Conservation (phyloP, 108 stramenopile genomes). For the Skeletonema marinoi region DNA sequence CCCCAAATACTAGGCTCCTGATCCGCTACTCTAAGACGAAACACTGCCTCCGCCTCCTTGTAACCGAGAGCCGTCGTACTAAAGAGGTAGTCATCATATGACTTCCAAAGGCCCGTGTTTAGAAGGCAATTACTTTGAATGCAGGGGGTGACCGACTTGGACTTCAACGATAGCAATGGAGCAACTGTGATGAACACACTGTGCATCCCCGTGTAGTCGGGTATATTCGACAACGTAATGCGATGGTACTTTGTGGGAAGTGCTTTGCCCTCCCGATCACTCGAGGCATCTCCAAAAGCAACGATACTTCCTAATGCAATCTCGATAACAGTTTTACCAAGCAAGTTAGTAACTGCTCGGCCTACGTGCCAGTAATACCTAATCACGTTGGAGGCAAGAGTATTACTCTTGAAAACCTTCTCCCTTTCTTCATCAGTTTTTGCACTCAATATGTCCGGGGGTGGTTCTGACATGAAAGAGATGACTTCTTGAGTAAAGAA, state of each 20-base stretch:
- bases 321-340: constrained; percentile 1
- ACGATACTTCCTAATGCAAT: constrained; percentile 21
- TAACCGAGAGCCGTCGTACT: constrained; percentile 3
- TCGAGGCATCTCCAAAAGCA: constrained; percentile 1
- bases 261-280: not conserved
- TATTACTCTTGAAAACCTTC: not conserved
- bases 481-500: constrained; percentile 15
- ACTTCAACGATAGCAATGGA: constrained; percentile 23
- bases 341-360: not conserved
- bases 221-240: constrained; percentile 18
- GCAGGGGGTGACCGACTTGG: constrained; percentile 14
- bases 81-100: constrained; percentile 33
- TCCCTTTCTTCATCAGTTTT: not conserved
- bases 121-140: constrained; percentile 12
- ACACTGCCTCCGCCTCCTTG: constrained; percentile 8
- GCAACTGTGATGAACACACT: not conserved
- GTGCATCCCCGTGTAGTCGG: constrained; percentile 21
- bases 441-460: not conserved
- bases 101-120: constrained; percentile 31
- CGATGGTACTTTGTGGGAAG: constrained; percentile 17
- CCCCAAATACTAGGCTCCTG: not conserved
- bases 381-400: constrained; percentile 8
- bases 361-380: constrained; percentile 30
- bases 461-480: constrained; percentile 20
- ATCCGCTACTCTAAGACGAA: constrained; percentile 5